Percentiles rank a stretch among this genome's conserved stretches.
phyloP scores from a whole-genome alignment of 1,139 yeast genomes.

The Diutina ranongensis region DNA sequence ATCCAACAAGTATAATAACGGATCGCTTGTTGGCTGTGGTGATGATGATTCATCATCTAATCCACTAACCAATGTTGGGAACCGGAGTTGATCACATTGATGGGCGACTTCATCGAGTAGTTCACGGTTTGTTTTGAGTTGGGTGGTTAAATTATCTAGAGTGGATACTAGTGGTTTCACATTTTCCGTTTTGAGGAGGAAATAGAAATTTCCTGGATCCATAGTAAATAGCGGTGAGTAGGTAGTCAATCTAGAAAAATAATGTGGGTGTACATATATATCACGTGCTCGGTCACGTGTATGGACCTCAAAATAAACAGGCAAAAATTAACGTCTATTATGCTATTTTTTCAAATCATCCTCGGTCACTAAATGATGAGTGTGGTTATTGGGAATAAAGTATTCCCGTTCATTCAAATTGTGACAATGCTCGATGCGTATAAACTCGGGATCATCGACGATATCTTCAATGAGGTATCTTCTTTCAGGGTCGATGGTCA shows the following conservation, averaged over 20 bases:
- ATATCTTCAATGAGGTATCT: constrained; percentile 23
- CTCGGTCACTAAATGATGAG: constrained; percentile 47
- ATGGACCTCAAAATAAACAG: not conserved
- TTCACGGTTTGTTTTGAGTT: not conserved
- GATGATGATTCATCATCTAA: not conserved
- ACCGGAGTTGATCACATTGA: not conserved
- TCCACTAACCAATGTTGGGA: no score
- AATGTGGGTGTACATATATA: no score
- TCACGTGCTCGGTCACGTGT: not conserved
- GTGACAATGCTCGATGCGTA: constrained; percentile 21
- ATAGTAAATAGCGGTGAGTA: no score
- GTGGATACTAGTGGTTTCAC: not conserved
- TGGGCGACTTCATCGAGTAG: not conserved
- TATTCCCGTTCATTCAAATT: constrained; percentile 7
- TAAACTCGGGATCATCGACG: constrained; percentile 18
- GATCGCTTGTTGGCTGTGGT: not conserved
- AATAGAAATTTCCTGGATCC: constrained; percentile 5
- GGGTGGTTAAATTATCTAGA: not conserved
- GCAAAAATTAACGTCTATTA: not conserved
- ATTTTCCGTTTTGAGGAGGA: constrained; percentile 3
- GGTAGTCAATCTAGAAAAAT: no score
- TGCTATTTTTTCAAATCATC: constrained; percentile 30
- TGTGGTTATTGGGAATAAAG: constrained; percentile 24
- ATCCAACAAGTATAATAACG: not conserved
- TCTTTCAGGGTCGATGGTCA: constrained; percentile 17